Conservation (phyloP, 2,329 filamentous ascomycete genomes). For the Aspergillus viridinutans region DNA sequence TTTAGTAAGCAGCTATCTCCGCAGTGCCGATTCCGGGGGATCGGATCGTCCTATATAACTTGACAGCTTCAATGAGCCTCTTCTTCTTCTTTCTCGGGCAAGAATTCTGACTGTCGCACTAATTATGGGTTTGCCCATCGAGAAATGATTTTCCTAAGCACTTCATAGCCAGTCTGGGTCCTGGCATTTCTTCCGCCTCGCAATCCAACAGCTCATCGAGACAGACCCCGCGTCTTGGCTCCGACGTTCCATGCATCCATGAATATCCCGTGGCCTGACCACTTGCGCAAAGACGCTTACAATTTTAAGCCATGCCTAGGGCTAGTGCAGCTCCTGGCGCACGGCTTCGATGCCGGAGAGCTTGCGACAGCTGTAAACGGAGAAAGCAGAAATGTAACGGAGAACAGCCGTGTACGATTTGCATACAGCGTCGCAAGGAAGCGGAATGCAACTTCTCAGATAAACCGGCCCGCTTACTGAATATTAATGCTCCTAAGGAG, state of each 20-base stretch:
- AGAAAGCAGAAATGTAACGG: conserved; percentile 53
- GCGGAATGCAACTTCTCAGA: conserved; percentile 41
- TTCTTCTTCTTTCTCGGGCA: neutral
- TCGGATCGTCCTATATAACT: neutral
- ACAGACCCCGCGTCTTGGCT: neutral
- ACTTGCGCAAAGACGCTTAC: neutral
- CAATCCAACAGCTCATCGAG: neutral
- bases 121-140: neutral
- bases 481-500: conserved; percentile 24
- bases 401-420: conserved; percentile 49
- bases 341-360: conserved; percentile 34
- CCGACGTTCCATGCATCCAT: neutral
- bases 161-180: neutral
- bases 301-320: conserved; percentile 22
- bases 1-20: neutral
- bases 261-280: neutral
- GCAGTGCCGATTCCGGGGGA: neutral
- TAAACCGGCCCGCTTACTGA: conserved; percentile 32
- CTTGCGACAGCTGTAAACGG: conserved; percentile 45
- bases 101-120: neutral
- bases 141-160: neutral
- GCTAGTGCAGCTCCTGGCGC: conserved; percentile 26
- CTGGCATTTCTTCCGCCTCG: neutral
- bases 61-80: neutral
- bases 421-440: conserved; percentile 40